A percentile compares a stretch with the other conserved stretches of the same genome.
These are phyloP conservation scores for Gentiana straminea DNA, from an alignment of 257 asterid genomes.

Conservation along the genomic window DNA sequence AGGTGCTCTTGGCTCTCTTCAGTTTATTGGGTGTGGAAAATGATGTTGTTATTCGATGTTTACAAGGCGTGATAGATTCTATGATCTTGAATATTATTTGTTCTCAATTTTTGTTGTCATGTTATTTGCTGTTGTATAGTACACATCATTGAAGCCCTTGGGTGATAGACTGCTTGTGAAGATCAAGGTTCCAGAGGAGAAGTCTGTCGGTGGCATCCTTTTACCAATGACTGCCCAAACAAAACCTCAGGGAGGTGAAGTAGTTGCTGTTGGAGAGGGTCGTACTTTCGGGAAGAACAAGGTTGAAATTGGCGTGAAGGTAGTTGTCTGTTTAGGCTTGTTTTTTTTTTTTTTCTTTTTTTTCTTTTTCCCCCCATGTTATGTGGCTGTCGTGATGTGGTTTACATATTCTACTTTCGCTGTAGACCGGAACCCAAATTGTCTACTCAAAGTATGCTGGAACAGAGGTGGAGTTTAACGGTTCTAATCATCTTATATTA, in stretches of 20 bases:
- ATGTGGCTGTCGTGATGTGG: neutral
- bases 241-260: constrained; percentile 81
- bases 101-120: neutral
- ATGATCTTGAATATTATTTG: neutral
- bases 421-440: constrained; percentile 70
- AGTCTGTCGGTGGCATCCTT: constrained; percentile 77
- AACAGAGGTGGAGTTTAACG: constrained; percentile 88
- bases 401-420: neutral
- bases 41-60: no score
- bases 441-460: constrained; percentile 94
- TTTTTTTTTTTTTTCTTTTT: neutral
- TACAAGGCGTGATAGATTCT: neutral
- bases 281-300: constrained; percentile 65
- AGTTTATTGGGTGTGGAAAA: no score
- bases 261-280: constrained; percentile 93
- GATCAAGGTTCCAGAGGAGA: constrained; percentile 73
- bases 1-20: no score
- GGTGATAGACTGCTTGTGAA: constrained; percentile 90
- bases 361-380: no score
- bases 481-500: constrained; percentile 66
- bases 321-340: constrained; percentile 10
- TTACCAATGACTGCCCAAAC: constrained; percentile 68
- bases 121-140: constrained; percentile 30
- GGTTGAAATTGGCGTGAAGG: constrained; percentile 74
- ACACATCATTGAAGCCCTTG: constrained; percentile 89